Evolutionary conservation across 2,329 filamentous ascomycete genomes (phyloP).

Genomic region (Exophiala dermatitidis): DNA sequence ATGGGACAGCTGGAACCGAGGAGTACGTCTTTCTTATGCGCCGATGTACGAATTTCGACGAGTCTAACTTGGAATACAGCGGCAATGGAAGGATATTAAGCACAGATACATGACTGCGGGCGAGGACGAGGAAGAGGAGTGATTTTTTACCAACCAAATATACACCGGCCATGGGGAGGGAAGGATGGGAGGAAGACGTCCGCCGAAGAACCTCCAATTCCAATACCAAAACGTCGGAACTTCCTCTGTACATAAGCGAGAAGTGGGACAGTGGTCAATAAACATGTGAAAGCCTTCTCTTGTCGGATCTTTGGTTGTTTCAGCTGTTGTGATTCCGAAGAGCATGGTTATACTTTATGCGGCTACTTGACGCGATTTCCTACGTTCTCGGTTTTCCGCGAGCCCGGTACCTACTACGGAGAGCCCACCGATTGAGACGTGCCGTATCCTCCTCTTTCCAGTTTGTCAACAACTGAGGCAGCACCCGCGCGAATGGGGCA

Average conservation of each 20-base stretch:
- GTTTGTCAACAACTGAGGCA: no score
- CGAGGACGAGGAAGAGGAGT: conserved; percentile 54
- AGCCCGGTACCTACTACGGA: no score
- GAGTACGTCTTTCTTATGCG: conserved; percentile 56
- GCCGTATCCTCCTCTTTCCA: no score
- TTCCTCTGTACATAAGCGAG: conserved; percentile 18
- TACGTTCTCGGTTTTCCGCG: no score
- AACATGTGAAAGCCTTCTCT: not conserved
- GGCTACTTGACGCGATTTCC: no score
- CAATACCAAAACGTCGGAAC: not conserved
- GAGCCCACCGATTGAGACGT: no score
- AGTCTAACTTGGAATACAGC: conserved; percentile 47
- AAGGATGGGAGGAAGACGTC: not conserved
- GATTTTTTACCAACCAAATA: conserved; percentile 14
- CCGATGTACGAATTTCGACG: not conserved
- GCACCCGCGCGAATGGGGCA: no score
- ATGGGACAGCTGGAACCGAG: conserved; percentile 87
- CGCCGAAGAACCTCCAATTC: not conserved
- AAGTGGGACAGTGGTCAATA: conserved; percentile 2
- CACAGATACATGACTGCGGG: conserved; percentile 69
- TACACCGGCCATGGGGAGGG: not conserved
- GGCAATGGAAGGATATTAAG: conserved; percentile 99
- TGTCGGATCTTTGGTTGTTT: not conserved
- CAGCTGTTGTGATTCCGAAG: not conserved
- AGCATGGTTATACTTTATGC: no score